Base-by-base conservation (phyloP, 1,139 yeast species). In the Nakaseomyces glabratus region DNA sequence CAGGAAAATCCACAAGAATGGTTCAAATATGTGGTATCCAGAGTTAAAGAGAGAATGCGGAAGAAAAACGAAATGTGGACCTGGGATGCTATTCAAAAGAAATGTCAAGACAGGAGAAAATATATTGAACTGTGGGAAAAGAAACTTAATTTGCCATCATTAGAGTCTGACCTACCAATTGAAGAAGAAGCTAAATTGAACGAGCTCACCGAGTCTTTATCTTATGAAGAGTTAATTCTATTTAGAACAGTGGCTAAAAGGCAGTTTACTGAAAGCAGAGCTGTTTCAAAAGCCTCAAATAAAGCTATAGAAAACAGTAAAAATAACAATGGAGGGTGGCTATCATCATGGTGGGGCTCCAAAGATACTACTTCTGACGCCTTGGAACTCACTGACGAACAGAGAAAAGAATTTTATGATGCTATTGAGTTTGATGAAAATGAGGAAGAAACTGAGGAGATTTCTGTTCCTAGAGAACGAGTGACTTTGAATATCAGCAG, bases 381-480 rank as follows among this genome's bases (percentile, higher is more conserved):
- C 9, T 46, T 68, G 20, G 60, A 62, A 9, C 60, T 79, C 47
- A 65, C 76, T 1, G 82, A 77, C 16, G 85, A 78, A 42, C 90
- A 82, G 48, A 65, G 78, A 43, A 68, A 85, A 52, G 98, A 93
- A 37, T 67, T 90, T 11, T 88, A 85, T 52, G 95, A 85, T 42
- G 94, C 96, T 0, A 90, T 93, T 44, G 99, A 88, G 42, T 88
- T 81, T 61, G 84, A 86, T 48, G 95, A 86, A 42, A 64, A 72
- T 19, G 67, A 71, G 36, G 69, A 71, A 0, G 50, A 73, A 0
- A 45, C 66, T 0, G 72, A 72, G 11, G 61, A 77, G 1, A 63
- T 79, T 9, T 81, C 80, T 43, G 52, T 82, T 2, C 95, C 96
- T 0, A 69, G 75, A 35, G 93, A 86, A 41, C 67, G 86, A 25